Conservation (phyloP, 805 yeast genomes). For the Priceomyces fermenticarens region DNA sequence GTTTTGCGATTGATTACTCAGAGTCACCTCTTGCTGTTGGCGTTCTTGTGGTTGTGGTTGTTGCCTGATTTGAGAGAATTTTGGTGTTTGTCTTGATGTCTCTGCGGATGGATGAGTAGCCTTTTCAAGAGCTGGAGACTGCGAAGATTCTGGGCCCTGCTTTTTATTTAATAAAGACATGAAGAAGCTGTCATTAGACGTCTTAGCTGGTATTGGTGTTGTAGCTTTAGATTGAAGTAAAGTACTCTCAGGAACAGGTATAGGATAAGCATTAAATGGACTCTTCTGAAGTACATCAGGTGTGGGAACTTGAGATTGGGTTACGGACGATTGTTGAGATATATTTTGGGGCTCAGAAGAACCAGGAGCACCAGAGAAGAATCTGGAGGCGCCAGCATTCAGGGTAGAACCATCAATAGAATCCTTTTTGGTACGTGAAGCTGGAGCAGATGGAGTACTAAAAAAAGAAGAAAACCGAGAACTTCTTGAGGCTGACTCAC, state of each 20-base stretch:
- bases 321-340: background rate
- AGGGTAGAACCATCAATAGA: background rate
- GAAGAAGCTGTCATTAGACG: conserved; percentile 43
- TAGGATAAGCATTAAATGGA: conserved; percentile 4
- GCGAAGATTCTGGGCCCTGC: conserved; percentile 5
- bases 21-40: background rate
- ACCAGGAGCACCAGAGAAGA: conserved; percentile 6
- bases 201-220: background rate
- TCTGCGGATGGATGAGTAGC: background rate
- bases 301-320: background rate
- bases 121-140: background rate
- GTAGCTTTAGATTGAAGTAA: background rate
- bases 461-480: conserved; percentile 38
- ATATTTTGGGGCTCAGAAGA: background rate
- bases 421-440: no score
- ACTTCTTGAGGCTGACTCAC: conserved; percentile 20
- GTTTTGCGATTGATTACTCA: background rate
- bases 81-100: background rate
- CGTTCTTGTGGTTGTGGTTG: conserved; percentile 5
- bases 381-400: conserved; percentile 10
- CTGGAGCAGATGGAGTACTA: conserved; percentile 8
- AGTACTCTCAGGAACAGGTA: conserved; percentile 4
- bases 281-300: background rate
- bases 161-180: conserved; percentile 44
- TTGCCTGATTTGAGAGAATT: background rate